A percentile compares a stretch with the other conserved stretches of the same genome.
Evolutionary conservation across 2,329 filamentous ascomycete species (phyloP).

Genomic region (Cercospora sp.): DNA sequence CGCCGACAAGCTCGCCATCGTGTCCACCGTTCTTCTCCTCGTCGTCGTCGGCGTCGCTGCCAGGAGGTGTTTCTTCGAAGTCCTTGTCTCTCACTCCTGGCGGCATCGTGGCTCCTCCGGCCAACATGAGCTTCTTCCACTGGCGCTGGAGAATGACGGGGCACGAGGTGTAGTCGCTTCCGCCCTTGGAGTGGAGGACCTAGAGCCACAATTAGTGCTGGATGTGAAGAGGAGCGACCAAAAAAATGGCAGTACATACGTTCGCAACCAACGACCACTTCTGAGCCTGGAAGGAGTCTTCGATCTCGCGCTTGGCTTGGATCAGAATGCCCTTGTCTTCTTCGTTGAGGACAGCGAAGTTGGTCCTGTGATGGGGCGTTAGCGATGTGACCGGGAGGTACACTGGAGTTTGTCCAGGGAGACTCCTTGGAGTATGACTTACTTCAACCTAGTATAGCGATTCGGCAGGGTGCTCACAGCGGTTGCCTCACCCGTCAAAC

Average conservation of each 20-base stretch:
- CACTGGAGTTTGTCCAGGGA: not conserved
- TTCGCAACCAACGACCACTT: conserved; percentile 45
- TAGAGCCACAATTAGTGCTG: too few species aligned
- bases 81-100: conserved; percentile 31
- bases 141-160: conserved; percentile 41
- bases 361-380: conserved; percentile 34
- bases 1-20: not conserved
- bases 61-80: conserved; percentile 25
- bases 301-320: conserved; percentile 43
- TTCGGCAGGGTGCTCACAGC: conserved; percentile 42
- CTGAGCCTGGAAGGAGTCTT: conserved; percentile 42
- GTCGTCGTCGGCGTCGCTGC: conserved; percentile 7
- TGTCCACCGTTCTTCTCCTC: not conserved
- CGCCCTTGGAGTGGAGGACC: conserved; percentile 37
- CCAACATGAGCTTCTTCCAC: conserved; percentile 44
- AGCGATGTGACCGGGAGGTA: not conserved
- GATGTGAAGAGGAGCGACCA: not conserved
- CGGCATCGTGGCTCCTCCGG: conserved; percentile 26
- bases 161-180: conserved; percentile 37
- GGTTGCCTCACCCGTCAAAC: conserved; percentile 39
- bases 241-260: not conserved
- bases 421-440: not conserved
- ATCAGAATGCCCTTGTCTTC: conserved; percentile 39
- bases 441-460: conserved; percentile 38
- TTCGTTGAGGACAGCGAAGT: conserved; percentile 41